Conservation (phyloP, 1,284 basidiomycete species). For the Trametes polyzona region DNA sequence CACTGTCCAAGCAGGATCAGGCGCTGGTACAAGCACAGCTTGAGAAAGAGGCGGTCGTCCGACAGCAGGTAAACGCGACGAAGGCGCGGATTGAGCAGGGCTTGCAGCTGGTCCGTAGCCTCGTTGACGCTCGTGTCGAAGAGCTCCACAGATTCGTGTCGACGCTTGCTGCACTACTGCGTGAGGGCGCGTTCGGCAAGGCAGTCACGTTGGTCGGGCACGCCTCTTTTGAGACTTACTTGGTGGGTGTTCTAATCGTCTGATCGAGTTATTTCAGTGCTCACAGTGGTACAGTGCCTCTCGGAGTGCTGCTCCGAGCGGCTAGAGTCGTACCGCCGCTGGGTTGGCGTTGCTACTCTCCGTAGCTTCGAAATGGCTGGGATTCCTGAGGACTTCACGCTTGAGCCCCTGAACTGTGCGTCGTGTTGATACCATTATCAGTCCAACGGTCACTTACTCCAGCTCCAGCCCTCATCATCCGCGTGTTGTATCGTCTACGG, state of each 20-base stretch:
- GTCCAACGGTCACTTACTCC: background rate
- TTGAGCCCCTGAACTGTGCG: slow-evolving; percentile 72
- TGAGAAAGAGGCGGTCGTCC: slow-evolving; percentile 73
- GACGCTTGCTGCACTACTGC: slow-evolving; percentile 59
- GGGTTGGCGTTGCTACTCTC: slow-evolving; percentile 82
- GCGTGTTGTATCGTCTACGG: slow-evolving; percentile 87
- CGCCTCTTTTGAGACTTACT: slow-evolving; percentile 74
- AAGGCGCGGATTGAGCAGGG: slow-evolving; percentile 67
- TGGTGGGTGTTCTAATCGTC: slow-evolving; percentile 52
- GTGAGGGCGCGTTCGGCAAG: slow-evolving; percentile 65
- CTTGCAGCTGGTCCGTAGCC: slow-evolving; percentile 65
- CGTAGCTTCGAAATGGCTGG: slow-evolving; percentile 68
- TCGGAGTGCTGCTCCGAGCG: slow-evolving; percentile 71
- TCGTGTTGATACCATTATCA: background rate
- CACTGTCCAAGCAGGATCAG: slow-evolving; percentile 84
- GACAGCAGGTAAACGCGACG: slow-evolving; percentile 59
- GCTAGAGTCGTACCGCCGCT: slow-evolving; percentile 66
- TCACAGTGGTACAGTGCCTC: slow-evolving; percentile 51
- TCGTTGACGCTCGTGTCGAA: slow-evolving; percentile 63
- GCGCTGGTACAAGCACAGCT: slow-evolving; percentile 81
- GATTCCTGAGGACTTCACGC: slow-evolving; percentile 74
- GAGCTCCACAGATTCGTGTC: slow-evolving; percentile 64
- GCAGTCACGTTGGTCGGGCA: slow-evolving; percentile 62
- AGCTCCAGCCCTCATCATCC: slow-evolving; percentile 74
- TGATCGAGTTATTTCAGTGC: background rate